Conservation (phyloP, 495 filamentous ascomycete genomes). For the Hypomontagnella submonticulosa region DNA sequence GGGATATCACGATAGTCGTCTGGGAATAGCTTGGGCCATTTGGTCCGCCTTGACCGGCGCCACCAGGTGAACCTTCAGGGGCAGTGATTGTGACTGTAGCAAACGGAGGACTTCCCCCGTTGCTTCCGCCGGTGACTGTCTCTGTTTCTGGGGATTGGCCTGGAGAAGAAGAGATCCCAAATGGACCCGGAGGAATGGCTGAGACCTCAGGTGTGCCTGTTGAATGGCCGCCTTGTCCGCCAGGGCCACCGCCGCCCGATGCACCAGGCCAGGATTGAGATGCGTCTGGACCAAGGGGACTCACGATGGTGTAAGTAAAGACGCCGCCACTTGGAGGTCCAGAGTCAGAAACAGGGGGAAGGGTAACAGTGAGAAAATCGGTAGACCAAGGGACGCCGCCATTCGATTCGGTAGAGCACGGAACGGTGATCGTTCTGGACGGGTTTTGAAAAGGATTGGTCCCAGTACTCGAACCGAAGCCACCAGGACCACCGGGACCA, state of each 20-base stretch:
- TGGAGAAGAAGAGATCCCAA: constrained; percentile 43
- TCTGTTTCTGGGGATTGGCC: constrained; percentile 35
- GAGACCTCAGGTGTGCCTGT: constrained; percentile 25
- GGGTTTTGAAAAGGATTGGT: constrained; percentile 31
- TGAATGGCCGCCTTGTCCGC: constrained; percentile 39
- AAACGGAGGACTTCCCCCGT: constrained; percentile 32
- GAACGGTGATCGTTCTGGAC: constrained; percentile 37
- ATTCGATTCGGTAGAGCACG: constrained; percentile 31
- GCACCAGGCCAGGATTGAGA: constrained; percentile 8
- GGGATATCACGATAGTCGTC: constrained; percentile 28
- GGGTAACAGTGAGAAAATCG: constrained; percentile 45
- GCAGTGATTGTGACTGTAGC: constrained; percentile 44
- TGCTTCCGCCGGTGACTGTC: constrained; percentile 30
- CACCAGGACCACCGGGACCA: constrained; percentile 33
- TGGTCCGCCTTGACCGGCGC: constrained; percentile 34
- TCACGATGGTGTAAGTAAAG: constrained; percentile 47
- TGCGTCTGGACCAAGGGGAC: constrained; percentile 22
- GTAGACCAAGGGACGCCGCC: constrained; percentile 41
- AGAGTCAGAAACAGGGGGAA: constrained; percentile 38
- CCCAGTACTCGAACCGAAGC: constrained; percentile 32
- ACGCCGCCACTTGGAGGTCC: constrained; percentile 21
- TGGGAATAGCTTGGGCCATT: constrained; percentile 22
- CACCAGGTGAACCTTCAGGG: constrained; percentile 34
- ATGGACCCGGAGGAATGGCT: constrained; percentile 40
- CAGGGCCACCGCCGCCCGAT: constrained; percentile 25